phyloP scores from a whole-genome alignment of 202 grass and related monocot genomes.

The Setaria viridis region DNA sequence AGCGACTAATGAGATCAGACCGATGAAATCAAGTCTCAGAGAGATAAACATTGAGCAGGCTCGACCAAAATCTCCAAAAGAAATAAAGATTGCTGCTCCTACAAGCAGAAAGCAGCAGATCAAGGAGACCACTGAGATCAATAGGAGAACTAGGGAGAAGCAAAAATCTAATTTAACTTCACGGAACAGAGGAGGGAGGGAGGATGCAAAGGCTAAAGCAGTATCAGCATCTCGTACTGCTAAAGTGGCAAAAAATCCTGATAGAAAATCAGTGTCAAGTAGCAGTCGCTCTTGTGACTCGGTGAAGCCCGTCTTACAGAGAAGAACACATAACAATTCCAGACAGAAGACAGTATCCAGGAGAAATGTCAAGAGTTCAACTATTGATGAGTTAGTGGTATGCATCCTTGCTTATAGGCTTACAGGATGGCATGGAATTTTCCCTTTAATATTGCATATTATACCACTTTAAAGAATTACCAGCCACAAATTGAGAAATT shows the following conservation, averaged over 20 bases:
- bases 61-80: conserved; percentile 21
- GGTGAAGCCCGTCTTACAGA: conserved; percentile 24
- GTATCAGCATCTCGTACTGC: conserved; percentile 33
- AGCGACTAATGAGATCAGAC: conserved; percentile 7
- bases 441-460: conserved; percentile 17
- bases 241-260: conserved; percentile 34
- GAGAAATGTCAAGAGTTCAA: conserved; percentile 51
- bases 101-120: conserved; percentile 33
- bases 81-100: conserved; percentile 42
- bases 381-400: conserved; percentile 53
- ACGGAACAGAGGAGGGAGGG: conserved; percentile 56
- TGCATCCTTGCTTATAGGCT: conserved; percentile 20
- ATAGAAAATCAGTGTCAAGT: conserved; percentile 52
- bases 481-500: neutral
- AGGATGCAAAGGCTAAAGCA: conserved; percentile 45
- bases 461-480: neutral
- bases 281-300: conserved; percentile 33
- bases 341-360: conserved; percentile 44
- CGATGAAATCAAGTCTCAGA: conserved; percentile 34
- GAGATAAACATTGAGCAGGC: conserved; percentile 26
- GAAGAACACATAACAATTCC: conserved; percentile 41
- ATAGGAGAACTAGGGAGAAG: conserved; percentile 42
- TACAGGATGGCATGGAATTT: conserved; percentile 1
- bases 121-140: conserved; percentile 34
- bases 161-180: conserved; percentile 42